Evolutionary conservation across 106 monocot genomes (phyloP).

Genomic region (Gastrodia elata): DNA sequence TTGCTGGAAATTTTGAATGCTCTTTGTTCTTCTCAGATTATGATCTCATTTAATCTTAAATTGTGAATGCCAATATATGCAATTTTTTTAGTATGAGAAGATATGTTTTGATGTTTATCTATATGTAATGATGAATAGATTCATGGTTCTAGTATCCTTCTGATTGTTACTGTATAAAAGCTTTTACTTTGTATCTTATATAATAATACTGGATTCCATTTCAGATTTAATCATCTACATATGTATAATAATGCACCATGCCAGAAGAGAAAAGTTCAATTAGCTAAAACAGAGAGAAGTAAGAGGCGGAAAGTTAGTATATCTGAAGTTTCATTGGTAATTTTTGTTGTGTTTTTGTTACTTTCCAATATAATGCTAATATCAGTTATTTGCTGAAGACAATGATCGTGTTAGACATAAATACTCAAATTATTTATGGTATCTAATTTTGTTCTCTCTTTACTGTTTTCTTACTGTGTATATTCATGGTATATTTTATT

Average conservation of each 20-base stretch:
- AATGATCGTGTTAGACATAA: neutral
- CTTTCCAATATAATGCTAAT: neutral
- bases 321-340: slow-evolving; percentile 22
- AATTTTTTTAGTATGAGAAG: neutral
- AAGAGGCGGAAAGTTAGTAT: slow-evolving; percentile 48
- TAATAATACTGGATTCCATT: neutral
- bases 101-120: neutral
- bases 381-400: neutral
- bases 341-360: neutral
- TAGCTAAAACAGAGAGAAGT: slow-evolving; percentile 17
- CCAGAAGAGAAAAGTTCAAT: slow-evolving; percentile 37
- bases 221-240: slow-evolving; percentile 47
- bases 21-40: neutral
- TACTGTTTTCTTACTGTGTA: neutral
- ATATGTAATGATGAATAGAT: neutral
- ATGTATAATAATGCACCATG: slow-evolving; percentile 15
- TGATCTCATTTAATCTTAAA: neutral
- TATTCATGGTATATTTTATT: too few relatives aligned
- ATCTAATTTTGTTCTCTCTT: neutral
- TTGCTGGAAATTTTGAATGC: neutral
- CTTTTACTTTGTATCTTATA: neutral
- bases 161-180: neutral
- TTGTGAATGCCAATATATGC: neutral
- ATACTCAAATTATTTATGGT: neutral
- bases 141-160: neutral